Percentiles rank a stretch among this genome's conserved stretches.
phyloP scores from a whole-genome alignment of 2,329 filamentous ascomycete genomes.

The Bipolaris sorokiniana region DNA sequence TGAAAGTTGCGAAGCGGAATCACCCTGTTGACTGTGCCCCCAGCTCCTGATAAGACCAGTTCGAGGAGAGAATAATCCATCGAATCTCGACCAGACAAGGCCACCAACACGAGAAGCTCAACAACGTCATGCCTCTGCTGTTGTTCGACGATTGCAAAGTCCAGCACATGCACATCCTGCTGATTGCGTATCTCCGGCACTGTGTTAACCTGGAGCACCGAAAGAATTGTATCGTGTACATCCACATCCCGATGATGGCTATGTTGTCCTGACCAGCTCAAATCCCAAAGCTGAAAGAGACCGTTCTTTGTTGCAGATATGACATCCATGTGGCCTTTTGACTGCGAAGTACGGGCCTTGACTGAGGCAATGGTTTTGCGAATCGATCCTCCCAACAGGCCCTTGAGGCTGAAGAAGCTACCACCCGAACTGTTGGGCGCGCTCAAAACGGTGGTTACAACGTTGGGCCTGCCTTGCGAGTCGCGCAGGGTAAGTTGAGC shows the following conservation, averaged over 20 bases:
- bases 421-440: conserved; percentile 64
- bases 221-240: conserved; percentile 67
- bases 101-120: conserved; percentile 42
- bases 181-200: conserved; percentile 56
- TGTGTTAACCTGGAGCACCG: conserved; percentile 65
- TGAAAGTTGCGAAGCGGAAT: conserved; percentile 67
- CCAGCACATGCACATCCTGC: conserved; percentile 73
- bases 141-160: conserved; percentile 71
- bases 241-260: conserved; percentile 75
- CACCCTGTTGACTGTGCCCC: conserved; percentile 66
- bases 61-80: conserved; percentile 78
- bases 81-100: conserved; percentile 34
- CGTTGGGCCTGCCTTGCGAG: conserved; percentile 80
- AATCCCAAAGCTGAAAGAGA: conserved; percentile 81
- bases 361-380: conserved; percentile 83
- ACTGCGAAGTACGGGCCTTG: conserved; percentile 71
- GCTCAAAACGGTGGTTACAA: conserved; percentile 77
- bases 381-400: conserved; percentile 72
- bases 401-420: conserved; percentile 81
- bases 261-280: conserved; percentile 86
- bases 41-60: conserved; percentile 63
- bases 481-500: conserved; percentile 88
- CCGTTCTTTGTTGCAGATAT: conserved; percentile 80
- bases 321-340: conserved; percentile 83
- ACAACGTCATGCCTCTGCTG: conserved; percentile 43